These are phyloP conservation scores for Venturia asperata DNA, from an alignment of 2,329 filamentous ascomycete genomes.

Conservation along the genomic window DNA sequence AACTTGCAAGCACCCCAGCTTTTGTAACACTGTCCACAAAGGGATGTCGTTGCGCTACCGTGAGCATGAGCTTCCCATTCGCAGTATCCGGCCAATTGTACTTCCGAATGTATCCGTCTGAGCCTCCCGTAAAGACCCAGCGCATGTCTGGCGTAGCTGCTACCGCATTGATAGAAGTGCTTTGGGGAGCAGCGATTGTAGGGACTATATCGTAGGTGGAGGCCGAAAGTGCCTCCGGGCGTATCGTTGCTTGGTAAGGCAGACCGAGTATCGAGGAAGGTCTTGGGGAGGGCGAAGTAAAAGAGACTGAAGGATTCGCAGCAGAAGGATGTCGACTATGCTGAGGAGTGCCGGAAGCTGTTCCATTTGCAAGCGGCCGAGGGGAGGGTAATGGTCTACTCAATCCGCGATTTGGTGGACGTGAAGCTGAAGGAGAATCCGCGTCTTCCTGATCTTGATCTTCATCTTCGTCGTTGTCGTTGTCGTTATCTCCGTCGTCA, in stretches of 20 bases:
- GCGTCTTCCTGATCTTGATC: constrained; percentile 38
- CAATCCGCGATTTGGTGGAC: constrained; percentile 15
- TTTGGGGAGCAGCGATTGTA: constrained; percentile 92
- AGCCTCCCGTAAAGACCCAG: constrained; percentile 90
- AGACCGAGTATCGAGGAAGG: constrained; percentile 28
- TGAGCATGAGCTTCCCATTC: constrained; percentile 87
- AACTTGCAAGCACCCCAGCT: constrained; percentile 86
- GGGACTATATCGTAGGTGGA: constrained; percentile 88
- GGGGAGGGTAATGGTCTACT: constrained; percentile 15
- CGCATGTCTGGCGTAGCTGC: constrained; percentile 88
- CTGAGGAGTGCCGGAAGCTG: not conserved
- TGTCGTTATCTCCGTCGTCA: constrained; percentile 31
- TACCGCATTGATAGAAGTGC: constrained; percentile 90
- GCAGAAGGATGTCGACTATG: constrained; percentile 14
- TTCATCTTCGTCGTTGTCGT: constrained; percentile 37
- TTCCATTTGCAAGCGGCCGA: constrained; percentile 12
- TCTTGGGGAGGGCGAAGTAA: constrained; percentile 42
- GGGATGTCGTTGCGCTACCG: constrained; percentile 89
- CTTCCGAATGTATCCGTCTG: constrained; percentile 92
- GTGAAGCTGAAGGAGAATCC: constrained; percentile 33
- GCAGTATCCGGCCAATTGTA: constrained; percentile 94
- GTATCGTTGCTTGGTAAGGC: constrained; percentile 55
- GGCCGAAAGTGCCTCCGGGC: constrained; percentile 71
- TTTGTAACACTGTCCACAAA: constrained; percentile 98
- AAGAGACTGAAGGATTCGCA: constrained; percentile 35